A percentile compares a stretch with the other conserved stretches of the same genome.
phyloP scores from a whole-genome alignment of 495 filamentous ascomycete species.

The Hypoxylon subgilvum region DNA sequence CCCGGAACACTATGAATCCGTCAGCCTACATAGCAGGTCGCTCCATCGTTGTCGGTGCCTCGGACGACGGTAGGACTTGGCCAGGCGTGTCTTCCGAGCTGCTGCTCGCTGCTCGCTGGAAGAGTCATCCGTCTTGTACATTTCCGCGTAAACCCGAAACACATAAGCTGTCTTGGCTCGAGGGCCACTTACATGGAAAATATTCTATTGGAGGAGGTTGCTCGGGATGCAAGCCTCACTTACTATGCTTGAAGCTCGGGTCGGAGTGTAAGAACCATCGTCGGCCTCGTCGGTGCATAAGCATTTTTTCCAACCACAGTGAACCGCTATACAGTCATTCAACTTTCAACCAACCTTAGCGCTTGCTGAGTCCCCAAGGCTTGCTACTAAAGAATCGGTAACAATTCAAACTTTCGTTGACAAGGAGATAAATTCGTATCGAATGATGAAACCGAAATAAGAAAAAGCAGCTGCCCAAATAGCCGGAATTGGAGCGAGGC shows the following conservation, averaged over 20 bases:
- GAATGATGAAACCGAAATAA: constrained; percentile 25
- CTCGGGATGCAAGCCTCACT: constrained; percentile 34
- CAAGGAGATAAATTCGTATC: constrained; percentile 18
- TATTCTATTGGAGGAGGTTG: constrained; percentile 18
- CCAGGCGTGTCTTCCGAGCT: constrained; percentile 17
- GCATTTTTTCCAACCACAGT: neutral
- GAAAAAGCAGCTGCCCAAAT: constrained; percentile 23
- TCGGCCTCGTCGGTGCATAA: constrained; percentile 19
- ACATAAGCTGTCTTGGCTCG: constrained; percentile 17
- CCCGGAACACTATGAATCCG: constrained; percentile 1
- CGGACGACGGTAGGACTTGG: constrained; percentile 19
- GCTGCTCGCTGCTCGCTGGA: constrained; percentile 13
- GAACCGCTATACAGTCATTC: constrained; percentile 5
- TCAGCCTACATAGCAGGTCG: constrained; percentile 2
- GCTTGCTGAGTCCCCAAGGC: too few relatives aligned
- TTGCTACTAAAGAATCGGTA: too few relatives aligned
- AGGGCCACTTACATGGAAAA: constrained; percentile 11
- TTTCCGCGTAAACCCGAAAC: constrained; percentile 33
- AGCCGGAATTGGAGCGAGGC: constrained; percentile 36
- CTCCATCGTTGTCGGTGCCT: constrained; percentile 25
- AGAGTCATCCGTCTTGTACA: constrained; percentile 15
- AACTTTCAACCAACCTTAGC: neutral
- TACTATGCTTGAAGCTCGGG: constrained; percentile 20
- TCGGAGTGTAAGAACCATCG: constrained; percentile 16
- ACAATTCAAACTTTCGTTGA: neutral